A percentile compares a stretch with the other conserved stretches of the same genome.
phyloP scores from a whole-genome alignment of 2,329 filamentous ascomycete genomes.

The Trichoderma sp. region DNA sequence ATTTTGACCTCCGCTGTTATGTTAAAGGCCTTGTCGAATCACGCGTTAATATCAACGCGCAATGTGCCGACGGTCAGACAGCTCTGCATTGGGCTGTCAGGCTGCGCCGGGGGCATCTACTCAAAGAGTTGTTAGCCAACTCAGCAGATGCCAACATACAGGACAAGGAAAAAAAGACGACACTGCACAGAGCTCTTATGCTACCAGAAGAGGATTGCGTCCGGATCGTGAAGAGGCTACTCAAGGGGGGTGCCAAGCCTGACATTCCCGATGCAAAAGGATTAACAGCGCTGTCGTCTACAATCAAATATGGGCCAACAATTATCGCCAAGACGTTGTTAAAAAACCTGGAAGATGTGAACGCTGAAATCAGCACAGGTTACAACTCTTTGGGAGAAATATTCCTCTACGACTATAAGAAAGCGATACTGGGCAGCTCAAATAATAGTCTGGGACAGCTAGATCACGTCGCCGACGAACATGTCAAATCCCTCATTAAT shows the following conservation, averaged over 20 bases:
- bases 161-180: neutral
- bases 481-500: neutral
- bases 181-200: neutral
- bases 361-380: neutral
- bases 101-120: neutral
- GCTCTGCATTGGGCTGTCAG: neutral
- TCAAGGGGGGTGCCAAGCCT: neutral
- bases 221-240: neutral
- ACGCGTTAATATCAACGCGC: neutral
- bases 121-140: neutral
- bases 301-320: neutral
- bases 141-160: neutral
- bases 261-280: neutral
- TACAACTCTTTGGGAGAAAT: neutral
- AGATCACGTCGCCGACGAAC: neutral
- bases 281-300: neutral
- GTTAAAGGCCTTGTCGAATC: neutral
- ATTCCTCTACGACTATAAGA: neutral
- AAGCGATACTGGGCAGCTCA: neutral
- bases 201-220: neutral
- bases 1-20: neutral
- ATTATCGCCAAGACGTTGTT: neutral
- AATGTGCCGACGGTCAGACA: neutral
- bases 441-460: neutral
- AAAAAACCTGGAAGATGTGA: neutral